Evolutionary conservation across 2,329 filamentous ascomycete genomes (phyloP).

Genomic region (Trichoderma endophyticum): DNA sequence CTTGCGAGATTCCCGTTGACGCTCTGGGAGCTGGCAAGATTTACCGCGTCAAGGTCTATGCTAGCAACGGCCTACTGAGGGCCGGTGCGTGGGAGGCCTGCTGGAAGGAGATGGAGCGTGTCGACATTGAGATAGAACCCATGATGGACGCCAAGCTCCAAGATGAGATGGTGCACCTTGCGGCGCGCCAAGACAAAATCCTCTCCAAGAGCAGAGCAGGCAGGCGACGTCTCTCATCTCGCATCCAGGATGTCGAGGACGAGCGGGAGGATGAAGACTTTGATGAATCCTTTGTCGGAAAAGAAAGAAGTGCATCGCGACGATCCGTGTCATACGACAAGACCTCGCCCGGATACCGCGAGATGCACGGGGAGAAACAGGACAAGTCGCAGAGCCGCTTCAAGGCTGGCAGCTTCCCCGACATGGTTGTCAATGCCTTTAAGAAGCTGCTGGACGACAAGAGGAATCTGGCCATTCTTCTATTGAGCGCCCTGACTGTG

Average conservation of each 20-base stretch:
- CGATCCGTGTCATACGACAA: slow-evolving; percentile 21
- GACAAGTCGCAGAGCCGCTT: slow-evolving; percentile 31
- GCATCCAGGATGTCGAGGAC: slow-evolving; percentile 31
- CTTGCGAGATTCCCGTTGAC: slow-evolving; percentile 53
- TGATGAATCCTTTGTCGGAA: slow-evolving; percentile 13
- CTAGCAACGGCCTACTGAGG: slow-evolving; percentile 90
- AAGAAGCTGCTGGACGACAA: slow-evolving; percentile 55
- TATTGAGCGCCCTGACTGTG: slow-evolving; percentile 53
- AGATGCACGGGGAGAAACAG: slow-evolving; percentile 49
- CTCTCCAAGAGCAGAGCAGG: slow-evolving; percentile 21
- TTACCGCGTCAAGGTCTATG: slow-evolving; percentile 84
- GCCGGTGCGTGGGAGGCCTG: slow-evolving; percentile 89
- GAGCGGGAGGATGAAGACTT: slow-evolving; percentile 10
- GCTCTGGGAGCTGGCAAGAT: slow-evolving; percentile 52
- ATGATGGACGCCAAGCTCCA: slow-evolving; percentile 59
- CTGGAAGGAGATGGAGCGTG: slow-evolving; percentile 98
- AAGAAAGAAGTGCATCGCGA: slow-evolving; percentile 14
- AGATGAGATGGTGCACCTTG: slow-evolving; percentile 58
- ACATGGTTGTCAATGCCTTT: slow-evolving; percentile 53
- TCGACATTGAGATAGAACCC: slow-evolving; percentile 87
- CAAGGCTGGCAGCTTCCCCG: slow-evolving; percentile 46
- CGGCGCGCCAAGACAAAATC: slow-evolving; percentile 43
- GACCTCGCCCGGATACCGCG: slow-evolving; percentile 39
- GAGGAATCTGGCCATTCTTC: slow-evolving; percentile 57
- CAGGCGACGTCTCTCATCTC: background rate